Base-by-base conservation (phyloP, 345 rosid species). In the Citrus cavaleriei region DNA sequence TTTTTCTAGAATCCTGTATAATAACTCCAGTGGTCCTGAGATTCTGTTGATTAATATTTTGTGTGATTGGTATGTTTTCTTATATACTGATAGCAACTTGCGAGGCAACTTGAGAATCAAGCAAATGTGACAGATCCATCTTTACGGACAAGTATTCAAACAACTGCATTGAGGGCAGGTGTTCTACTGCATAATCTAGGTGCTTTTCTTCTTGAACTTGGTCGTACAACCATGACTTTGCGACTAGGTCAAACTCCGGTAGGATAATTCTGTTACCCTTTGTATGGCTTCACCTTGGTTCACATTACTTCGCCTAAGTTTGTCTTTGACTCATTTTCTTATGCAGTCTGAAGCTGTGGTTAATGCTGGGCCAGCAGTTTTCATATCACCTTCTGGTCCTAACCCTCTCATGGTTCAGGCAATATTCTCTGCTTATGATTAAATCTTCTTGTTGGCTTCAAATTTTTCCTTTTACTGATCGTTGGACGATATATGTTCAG, bases 351-450 rank as follows among this genome's bases (percentile, higher is more conserved):
- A 92, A 79, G 90, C 97, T 70, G 84, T 89, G 71, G 93, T 92
- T 66, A 92, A 90, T 85, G 90, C 94, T 76, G 97, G 97, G 38
- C 97, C 94, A 68, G 97, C 94, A 21, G 88, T 92, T 76, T 92
- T 87, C 80, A 86, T 92, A 68, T 89, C 90, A 22, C 86, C 91
- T 60, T 78, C 90, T 75, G 90, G 92, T 84, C 97, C 97, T 66
- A 92, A 90, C 79, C 97, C 93, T 67, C 85, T 91, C 59, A 91
- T 91, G 94, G 97, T 90, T 87, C 97, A 90, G 94, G 94, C 85
- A 78, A 70, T 80, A 70, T 46, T 80, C 83, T 51, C 14, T 65
- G 34, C 76, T 76, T 74, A 37, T 63, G 38, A 27, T 10, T 7
- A 22, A 69, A 61, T 46, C 42, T 51, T 72, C 32, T 59, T 78